phyloP scores from a whole-genome alignment of 192 early-diverging fungal genomes.

The Helicostylum pulchrum region DNA sequence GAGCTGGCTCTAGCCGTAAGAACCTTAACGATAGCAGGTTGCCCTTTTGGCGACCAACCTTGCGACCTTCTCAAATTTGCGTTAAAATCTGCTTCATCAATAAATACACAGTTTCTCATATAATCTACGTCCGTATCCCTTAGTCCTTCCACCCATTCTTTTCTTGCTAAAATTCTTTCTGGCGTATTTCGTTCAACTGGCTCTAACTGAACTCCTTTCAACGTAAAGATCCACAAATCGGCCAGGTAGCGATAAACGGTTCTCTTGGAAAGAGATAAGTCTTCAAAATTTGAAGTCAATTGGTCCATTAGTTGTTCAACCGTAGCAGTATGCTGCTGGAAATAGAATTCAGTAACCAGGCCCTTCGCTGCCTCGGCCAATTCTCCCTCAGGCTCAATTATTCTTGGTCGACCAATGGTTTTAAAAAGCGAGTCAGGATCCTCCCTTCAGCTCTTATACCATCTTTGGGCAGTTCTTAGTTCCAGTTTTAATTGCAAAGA shows the following conservation, averaged over 20 bases:
- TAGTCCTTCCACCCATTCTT: conserved; percentile 4
- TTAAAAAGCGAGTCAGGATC: neutral
- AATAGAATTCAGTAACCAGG: neutral
- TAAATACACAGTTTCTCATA: conserved; percentile 17
- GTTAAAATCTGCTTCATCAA: no score
- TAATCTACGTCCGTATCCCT: conserved; percentile 6
- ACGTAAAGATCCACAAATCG: neutral
- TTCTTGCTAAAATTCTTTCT: neutral
- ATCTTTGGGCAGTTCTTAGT: neutral
- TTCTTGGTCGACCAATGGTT: neutral
- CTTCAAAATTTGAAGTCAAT: conserved; percentile 3
- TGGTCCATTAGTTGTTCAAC: conserved; percentile 9
- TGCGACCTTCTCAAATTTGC: conserved; percentile 4
- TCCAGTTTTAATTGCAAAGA: neutral
- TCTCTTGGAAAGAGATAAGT: neutral
- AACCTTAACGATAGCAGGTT: neutral
- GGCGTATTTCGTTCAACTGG: neutral
- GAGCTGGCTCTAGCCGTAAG: conserved; percentile 14
- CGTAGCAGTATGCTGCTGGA: neutral
- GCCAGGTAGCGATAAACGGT: conserved; percentile 10
- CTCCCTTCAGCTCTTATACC: neutral
- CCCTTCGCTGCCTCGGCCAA: neutral
- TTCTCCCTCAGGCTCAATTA: neutral
- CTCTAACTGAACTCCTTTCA: conserved; percentile 3
- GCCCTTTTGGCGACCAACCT: conserved; percentile 3